These are phyloP conservation scores for Talaromyces sp. DNA, from an alignment of 2,329 filamentous ascomycete species.

Conservation along the genomic window DNA sequence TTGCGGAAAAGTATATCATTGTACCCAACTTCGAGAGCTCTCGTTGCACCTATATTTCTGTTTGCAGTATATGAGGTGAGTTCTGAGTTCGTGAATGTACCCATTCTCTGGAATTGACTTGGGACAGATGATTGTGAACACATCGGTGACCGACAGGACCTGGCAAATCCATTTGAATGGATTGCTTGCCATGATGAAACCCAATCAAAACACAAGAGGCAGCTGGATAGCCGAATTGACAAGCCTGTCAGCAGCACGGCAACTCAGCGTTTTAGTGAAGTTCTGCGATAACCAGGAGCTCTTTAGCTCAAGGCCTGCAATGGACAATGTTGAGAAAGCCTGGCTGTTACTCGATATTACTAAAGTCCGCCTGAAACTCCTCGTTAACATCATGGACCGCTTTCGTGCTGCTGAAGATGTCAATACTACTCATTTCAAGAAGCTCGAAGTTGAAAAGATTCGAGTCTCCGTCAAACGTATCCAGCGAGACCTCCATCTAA, in stretches of 20 bases:
- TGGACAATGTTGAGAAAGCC: background rate
- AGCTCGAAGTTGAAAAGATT: conserved; percentile 1
- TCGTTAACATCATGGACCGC: background rate
- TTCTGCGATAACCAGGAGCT: background rate
- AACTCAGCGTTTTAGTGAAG: background rate
- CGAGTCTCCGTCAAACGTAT: background rate
- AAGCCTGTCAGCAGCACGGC: background rate
- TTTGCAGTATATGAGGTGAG: conserved; percentile 8
- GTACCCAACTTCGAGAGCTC: conserved; percentile 2
- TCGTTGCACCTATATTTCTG: conserved; percentile 6
- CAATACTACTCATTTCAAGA: background rate
- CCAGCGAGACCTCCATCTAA: background rate
- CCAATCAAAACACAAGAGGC: background rate
- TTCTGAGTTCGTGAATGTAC: background rate
- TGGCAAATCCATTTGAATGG: conserved; percentile 7
- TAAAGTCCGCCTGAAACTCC: background rate
- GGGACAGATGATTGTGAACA: conserved; percentile 5
- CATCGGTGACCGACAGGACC: background rate
- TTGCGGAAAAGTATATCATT: background rate
- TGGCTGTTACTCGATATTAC: conserved; percentile 1
- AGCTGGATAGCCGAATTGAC: background rate
- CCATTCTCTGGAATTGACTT: background rate
- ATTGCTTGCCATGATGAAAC: conserved; percentile 5
- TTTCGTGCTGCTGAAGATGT: background rate
- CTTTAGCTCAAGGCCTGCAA: background rate